Conservation (phyloP, 208 protist species). For the Angomonas deanei region DNA sequence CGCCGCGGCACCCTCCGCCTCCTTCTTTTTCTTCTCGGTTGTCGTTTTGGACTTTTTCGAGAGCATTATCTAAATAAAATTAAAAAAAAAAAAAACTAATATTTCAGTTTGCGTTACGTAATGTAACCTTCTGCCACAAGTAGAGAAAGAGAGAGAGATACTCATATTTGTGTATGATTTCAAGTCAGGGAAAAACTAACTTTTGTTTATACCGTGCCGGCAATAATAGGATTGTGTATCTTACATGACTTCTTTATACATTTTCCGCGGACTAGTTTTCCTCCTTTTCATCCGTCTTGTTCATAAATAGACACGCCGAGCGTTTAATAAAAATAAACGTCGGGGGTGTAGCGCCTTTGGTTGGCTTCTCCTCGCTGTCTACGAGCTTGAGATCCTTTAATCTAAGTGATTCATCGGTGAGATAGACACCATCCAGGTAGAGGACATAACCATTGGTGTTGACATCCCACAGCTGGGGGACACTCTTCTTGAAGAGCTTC, state of each 20-base stretch:
- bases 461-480: constrained; percentile 28
- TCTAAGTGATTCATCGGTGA: background rate
- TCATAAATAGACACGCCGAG: background rate
- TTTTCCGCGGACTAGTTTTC: background rate
- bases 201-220: background rate
- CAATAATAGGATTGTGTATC: background rate
- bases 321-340: constrained; percentile 2
- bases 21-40: background rate
- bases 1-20: background rate
- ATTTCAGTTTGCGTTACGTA: background rate
- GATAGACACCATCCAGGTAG: background rate
- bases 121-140: no score
- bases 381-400: background rate
- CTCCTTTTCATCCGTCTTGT: background rate
- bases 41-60: background rate
- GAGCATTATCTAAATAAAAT: background rate
- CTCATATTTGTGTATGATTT: no score
- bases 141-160: background rate
- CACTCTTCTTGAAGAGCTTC: constrained; percentile 20
- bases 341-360: no score
- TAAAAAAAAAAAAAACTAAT: background rate
- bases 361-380: background rate
- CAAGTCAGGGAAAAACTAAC: no score
- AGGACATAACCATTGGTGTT: constrained; percentile 48
- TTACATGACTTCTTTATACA: background rate